Evolutionary conservation across 2,329 filamentous ascomycete genomes (phyloP).

Genomic region (Lachnellula arida): DNA sequence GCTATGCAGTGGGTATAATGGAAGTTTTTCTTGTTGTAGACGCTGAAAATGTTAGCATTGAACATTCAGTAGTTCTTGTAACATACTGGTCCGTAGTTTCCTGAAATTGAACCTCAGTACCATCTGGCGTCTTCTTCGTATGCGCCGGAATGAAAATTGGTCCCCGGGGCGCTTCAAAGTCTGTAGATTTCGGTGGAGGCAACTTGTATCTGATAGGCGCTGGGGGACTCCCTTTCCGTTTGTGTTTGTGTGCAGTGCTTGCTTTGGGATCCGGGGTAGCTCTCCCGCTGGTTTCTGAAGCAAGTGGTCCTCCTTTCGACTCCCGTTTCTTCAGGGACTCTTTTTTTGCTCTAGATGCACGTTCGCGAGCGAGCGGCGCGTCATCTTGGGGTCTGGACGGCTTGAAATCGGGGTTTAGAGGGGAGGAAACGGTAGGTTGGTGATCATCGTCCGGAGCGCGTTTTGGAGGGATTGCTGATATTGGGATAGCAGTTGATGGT

Average conservation of each 20-base stretch:
- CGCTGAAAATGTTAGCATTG: constrained; percentile 35
- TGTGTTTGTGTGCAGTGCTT: constrained; percentile 29
- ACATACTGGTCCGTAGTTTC: constrained; percentile 62
- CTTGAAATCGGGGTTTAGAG: constrained; percentile 64
- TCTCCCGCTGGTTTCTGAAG: constrained; percentile 45
- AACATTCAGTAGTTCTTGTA: background rate
- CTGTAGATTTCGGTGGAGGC: constrained; percentile 55
- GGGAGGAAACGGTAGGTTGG: constrained; percentile 66
- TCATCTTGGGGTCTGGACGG: constrained; percentile 34
- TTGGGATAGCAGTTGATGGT: constrained; percentile 31
- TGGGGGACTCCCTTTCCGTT: constrained; percentile 36
- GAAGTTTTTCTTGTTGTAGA: constrained; percentile 67
- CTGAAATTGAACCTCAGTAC: constrained; percentile 51
- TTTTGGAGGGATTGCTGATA: constrained; percentile 55
- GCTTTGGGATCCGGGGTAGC: constrained; percentile 53
- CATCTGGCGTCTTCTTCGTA: constrained; percentile 45
- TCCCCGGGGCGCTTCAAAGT: constrained; percentile 56
- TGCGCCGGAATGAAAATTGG: constrained; percentile 55
- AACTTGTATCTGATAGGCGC: constrained; percentile 57
- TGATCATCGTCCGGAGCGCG: constrained; percentile 65
- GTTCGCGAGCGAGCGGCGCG: constrained; percentile 26
- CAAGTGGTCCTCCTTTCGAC: constrained; percentile 44
- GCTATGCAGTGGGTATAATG: constrained; percentile 89
- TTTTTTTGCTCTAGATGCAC: constrained; percentile 52
- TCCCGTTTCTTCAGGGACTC: constrained; percentile 66